Base-by-base conservation (phyloP, 1,139 yeast genomes). In the Geotrichum cucujoidarum region DNA sequence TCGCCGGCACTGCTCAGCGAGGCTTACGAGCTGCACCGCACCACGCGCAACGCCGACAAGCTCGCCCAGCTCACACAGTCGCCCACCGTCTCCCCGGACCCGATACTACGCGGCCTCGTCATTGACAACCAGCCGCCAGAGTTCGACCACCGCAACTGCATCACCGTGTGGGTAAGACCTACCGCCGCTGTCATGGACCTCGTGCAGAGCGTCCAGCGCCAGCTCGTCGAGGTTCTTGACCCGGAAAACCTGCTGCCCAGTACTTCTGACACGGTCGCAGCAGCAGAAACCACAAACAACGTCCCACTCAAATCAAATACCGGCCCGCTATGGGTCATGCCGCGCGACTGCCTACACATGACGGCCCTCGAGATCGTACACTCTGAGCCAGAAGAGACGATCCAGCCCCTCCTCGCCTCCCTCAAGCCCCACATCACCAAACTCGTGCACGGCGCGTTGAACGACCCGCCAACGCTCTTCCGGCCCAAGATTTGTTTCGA, bases 111-210 rank as follows among this genome's bases (percentile, higher is more conserved):
- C 13, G 57, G 57, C 21, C 45, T 55, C 14, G 55, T 52, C 16
- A 50, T 54, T n/a, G 56, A 55, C 18, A 32, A 40, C 34, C 31
- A 47, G 27, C 55, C 57, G 3, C 50, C 51, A 3, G 58, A 55
- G 48, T 51, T 42, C 20, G 61, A 58, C 35, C 57, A 57, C 3
- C 46, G 62, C 20, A 55, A 57, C 51, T 55, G 59, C 50, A 51
- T 58, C 33, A 53, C 61, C 2, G 37, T 59, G 16, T 55, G 60
- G 57, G 56, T 55, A n/a, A 40, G 61, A 5, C 62, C 62, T 10
- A 50, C 60, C 1, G n/a, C 40, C 2, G 49, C 36, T 8, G 57
- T 59, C 21, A 46, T 43, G 31, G 50, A 53, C 33, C 49, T 56
- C 14, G 50, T 57, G 21, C 35, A 31, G 8, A 25, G 14, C 6